Base-by-base conservation (phyloP, 306 rosid genomes). In the Rosa chinensis region DNA sequence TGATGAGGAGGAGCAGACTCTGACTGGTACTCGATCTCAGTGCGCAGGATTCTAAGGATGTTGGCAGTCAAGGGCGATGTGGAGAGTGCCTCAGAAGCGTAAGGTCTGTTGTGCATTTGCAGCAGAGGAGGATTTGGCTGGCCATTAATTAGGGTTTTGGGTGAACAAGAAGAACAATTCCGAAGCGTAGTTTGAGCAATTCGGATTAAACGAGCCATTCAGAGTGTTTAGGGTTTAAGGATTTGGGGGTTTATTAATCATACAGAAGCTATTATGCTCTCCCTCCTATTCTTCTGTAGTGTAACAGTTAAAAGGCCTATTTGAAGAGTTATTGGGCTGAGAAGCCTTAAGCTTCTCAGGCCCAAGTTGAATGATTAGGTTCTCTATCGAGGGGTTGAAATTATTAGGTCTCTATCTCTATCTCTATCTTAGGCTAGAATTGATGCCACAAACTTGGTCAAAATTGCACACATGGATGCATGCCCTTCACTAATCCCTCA, bases 51-150 rank as follows among this genome's bases (percentile, higher is more conserved):
- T 83, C 97, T 83, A 62, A 91, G 66, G 56, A 91, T 86, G 90
- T 87, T 91, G 13, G 93, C 84, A 21, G 89, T 88, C 83, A 92
- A 78, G 17, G 91, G 95, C 66, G 99, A 94, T 73, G 83, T 87
- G 59, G 85, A 6, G 18, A 72, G 14, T n/a, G 87, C 28, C n/a
- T 87, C 82, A 53, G 86, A 62, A 25, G 67, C 68, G 74, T 73
- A 80, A 8, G 67, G 72, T 50, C 83, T 87, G 82, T 47, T 44
- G 23, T 66, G 72, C 18, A 77, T 61, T 75, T n/a, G 55, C 39
- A 14, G 78, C 25, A 20, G 83, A 79, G 11, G 66, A 21, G 72
- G 83, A n/a, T 18, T 70, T 56, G 67, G 78, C 13, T 77, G 40
- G 48, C 77, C 75, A 18, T 40, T 79, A 8, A 16, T 21, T 5